These are phyloP conservation scores for Lyophyllum shimeji DNA, from an alignment of 768 basidiomycete species.

Conservation along the genomic window DNA sequence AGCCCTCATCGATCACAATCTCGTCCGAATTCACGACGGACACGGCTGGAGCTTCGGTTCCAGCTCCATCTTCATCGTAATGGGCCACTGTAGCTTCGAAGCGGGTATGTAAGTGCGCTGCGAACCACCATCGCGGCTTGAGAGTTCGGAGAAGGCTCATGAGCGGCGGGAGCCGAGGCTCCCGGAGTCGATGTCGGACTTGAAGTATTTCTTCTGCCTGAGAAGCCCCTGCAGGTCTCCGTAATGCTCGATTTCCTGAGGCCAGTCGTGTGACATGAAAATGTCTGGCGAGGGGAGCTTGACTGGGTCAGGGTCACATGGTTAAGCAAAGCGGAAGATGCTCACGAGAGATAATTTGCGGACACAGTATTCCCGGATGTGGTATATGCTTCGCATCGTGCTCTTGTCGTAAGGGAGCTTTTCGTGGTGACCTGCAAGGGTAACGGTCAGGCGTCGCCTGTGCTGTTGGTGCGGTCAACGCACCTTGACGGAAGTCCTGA, in stretches of 20 bases:
- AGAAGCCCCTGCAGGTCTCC: slow-evolving; percentile 70
- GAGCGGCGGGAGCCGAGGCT: slow-evolving; percentile 86
- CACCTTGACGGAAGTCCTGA: slow-evolving; percentile 72
- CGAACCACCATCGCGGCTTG: slow-evolving; percentile 86
- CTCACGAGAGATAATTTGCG: slow-evolving; percentile 72
- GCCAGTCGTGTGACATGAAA: slow-evolving; percentile 98
- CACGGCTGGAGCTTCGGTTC: neutral
- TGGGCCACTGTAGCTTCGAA: slow-evolving; percentile 74
- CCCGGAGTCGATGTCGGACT: slow-evolving; percentile 62
- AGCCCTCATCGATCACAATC: slow-evolving; percentile 44
- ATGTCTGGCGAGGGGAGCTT: slow-evolving; percentile 67
- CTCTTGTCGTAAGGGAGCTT: slow-evolving; percentile 74
- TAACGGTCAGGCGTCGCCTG: neutral
- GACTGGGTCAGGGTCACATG: slow-evolving; percentile 13
- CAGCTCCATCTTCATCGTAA: neutral
- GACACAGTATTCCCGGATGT: slow-evolving; percentile 84
- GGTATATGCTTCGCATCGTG: slow-evolving; percentile 83
- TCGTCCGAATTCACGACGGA: slow-evolving; percentile 30
- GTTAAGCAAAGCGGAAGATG: neutral
- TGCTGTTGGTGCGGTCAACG: slow-evolving; percentile 7
- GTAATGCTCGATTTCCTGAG: slow-evolving; percentile 76
- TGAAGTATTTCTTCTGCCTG: slow-evolving; percentile 76
- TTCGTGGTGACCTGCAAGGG: slow-evolving; percentile 69
- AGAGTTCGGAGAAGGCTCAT: slow-evolving; percentile 73
- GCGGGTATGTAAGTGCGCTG: slow-evolving; percentile 87